Conservation (phyloP, 345 rosid genomes). For the Gossypium longicalyx region DNA sequence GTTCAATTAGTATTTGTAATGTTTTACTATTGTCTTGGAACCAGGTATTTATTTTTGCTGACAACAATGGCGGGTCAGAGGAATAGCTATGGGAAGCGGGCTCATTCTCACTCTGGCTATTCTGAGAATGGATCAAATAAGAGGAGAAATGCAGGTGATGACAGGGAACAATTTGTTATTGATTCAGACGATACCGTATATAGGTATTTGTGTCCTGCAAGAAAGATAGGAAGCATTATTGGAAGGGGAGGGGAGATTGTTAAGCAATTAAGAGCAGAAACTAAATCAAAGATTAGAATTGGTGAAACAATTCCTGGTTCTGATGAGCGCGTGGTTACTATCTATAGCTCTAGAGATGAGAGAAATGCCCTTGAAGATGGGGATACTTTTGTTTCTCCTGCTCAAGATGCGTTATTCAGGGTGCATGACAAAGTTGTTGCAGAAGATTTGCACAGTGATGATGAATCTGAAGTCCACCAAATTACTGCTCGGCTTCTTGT, state of each 20-base stretch:
- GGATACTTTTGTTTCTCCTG: conserved; percentile 58
- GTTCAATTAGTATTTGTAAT: background rate
- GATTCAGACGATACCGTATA: conserved; percentile 73
- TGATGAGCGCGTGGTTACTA: conserved; percentile 91
- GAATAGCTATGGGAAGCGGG: conserved; percentile 76
- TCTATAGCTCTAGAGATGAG: conserved; percentile 83
- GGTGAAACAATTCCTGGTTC: conserved; percentile 73
- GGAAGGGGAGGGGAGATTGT: conserved; percentile 96
- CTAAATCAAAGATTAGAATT: conserved; percentile 80
- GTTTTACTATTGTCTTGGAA: conserved; percentile 8
- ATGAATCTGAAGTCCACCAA: conserved; percentile 57
- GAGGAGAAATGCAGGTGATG: conserved; percentile 68
- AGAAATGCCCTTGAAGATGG: conserved; percentile 60
- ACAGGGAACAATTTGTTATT: conserved; percentile 59
- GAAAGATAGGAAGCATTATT: conserved; percentile 89
- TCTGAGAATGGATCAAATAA: conserved; percentile 59
- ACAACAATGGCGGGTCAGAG: conserved; percentile 62
- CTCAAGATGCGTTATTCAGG: conserved; percentile 88
- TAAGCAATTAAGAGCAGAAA: conserved; percentile 81
- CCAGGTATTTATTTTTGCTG: conserved; percentile 12
- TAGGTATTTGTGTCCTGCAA: conserved; percentile 73
- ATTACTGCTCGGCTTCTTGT: conserved; percentile 82
- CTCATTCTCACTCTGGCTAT: conserved; percentile 68
- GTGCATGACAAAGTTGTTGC: conserved; percentile 81
- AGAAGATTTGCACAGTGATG: conserved; percentile 61